Base-by-base conservation (phyloP, 257 asterid genomes). In the Nicotiana tomentosiformis region DNA sequence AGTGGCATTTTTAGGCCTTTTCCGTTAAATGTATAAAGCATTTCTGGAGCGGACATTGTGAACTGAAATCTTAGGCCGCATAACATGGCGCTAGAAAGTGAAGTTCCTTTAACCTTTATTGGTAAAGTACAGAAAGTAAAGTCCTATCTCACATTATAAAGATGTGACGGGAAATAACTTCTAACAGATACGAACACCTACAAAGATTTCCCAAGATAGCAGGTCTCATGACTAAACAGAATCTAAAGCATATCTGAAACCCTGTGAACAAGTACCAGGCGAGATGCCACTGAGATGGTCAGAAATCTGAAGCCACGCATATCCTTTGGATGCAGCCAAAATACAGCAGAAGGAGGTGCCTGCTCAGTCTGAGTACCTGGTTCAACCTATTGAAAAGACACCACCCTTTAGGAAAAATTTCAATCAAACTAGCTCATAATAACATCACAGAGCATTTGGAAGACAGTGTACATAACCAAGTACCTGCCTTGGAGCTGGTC, bases 401-500 rank as follows among this genome's bases (percentile, higher is more conserved):
- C 32, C 81, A 82, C 66, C 69, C 81, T 85, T 88, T 51, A 49
- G 26, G 23, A 74, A 74, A 15, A 9, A 16, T 51, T 51, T 51
- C 33, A 76, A 76, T 51, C 43, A 51, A 76, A 26, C 43, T 76
- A 51, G 23, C 64, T 76, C 80, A 76, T 74, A 26, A 3, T 74
- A 74, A 74, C 80, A 76, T 76, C 64, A 23, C 33, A 76, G 80
- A 32, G 53, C 78, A 81, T 17, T 66, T n/a, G 78, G 80, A 37
- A 26, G 64, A 82, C 81, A 69, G 57, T 32, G 49, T 78, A 83
- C 65, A 80, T 83, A 49, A 82, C 60, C 46, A 82, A 84, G 82
- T 94, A 96, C 99, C 99, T 96, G 99, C 93, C 92, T 92, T 72
- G 98, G 98, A 84, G 99, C 97, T 68, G 99, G 97, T 80, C 99